Evolutionary conservation across 768 basidiomycete species (phyloP).

Genomic region (Coprinopsis cinerea): DNA sequence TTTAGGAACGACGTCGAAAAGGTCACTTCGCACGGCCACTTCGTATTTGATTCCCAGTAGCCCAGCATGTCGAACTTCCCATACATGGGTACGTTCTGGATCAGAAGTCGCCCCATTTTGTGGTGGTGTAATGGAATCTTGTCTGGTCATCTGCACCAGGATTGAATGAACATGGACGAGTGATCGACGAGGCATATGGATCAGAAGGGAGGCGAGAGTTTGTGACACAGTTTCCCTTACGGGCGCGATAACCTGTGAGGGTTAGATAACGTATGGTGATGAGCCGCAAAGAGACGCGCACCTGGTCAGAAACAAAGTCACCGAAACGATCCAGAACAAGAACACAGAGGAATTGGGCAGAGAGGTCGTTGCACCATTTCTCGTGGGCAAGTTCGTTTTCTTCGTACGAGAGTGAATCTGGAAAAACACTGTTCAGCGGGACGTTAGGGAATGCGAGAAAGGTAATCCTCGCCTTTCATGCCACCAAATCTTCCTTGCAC

Average conservation of each 20-base stretch:
- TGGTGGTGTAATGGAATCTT: conserved; percentile 56
- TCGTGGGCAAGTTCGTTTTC: conserved; percentile 70
- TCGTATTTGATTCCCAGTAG: conserved; percentile 96
- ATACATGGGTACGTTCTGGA: conserved; percentile 59
- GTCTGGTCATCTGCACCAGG: conserved; percentile 89
- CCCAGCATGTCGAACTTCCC: conserved; percentile 99
- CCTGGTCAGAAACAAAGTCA: conserved; percentile 93
- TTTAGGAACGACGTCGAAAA: conserved; percentile 47
- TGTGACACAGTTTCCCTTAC: conserved; percentile 96
- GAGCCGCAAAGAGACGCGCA: conserved; percentile 10
- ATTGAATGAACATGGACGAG: conserved; percentile 77
- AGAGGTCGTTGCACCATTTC: conserved; percentile 85
- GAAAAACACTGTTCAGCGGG: conserved; percentile 1
- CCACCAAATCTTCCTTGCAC: conserved; percentile 78
- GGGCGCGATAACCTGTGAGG: conserved; percentile 74
- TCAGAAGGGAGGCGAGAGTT: conserved; percentile 81
- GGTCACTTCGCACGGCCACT: conserved; percentile 86
- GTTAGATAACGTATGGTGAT: conserved; percentile 1
- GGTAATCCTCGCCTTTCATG: conserved; percentile 55
- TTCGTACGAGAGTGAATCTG: conserved; percentile 44
- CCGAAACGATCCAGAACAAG: conserved; percentile 97
- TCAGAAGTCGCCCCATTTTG: conserved; percentile 15
- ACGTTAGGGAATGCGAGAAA: neutral
- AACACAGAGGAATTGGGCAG: conserved; percentile 79
- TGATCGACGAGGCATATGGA: conserved; percentile 82